Conservation (phyloP, 495 filamentous ascomycete genomes). For the Penicillium paxilli region DNA sequence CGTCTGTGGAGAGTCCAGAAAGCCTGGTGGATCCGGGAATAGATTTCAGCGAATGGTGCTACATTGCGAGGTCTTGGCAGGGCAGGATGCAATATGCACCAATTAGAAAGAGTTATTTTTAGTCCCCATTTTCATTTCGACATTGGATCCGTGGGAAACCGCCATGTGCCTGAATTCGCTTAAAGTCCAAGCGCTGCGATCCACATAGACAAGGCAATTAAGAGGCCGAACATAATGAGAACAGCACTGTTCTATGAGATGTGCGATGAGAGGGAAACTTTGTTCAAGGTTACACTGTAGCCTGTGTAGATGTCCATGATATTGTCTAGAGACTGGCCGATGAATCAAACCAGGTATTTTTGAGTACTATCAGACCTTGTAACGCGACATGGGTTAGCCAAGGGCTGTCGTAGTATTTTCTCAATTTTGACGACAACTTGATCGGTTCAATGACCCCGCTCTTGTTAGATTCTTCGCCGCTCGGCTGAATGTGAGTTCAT, state of each 20-base stretch:
- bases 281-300: no score
- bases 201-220: neutral
- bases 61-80: slow-evolving; percentile 1
- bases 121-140: neutral
- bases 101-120: neutral
- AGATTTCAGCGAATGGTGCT: neutral
- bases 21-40: neutral
- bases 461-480: neutral
- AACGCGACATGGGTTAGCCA: no score
- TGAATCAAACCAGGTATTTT: no score
- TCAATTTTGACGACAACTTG: no score
- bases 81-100: slow-evolving; percentile 3
- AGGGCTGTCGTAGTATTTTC: no score
- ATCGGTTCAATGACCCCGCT: neutral
- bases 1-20: neutral
- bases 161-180: neutral
- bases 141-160: neutral
- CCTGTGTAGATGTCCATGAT: no score
- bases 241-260: no score
- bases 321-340: no score
- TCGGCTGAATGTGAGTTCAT: neutral
- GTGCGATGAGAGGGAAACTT: no score
- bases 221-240: neutral
- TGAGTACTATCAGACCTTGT: no score
- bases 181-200: neutral